phyloP scores from a whole-genome alignment of 225 moss, liverwort and hornwort genomes.

The Bryum argenteum region DNA sequence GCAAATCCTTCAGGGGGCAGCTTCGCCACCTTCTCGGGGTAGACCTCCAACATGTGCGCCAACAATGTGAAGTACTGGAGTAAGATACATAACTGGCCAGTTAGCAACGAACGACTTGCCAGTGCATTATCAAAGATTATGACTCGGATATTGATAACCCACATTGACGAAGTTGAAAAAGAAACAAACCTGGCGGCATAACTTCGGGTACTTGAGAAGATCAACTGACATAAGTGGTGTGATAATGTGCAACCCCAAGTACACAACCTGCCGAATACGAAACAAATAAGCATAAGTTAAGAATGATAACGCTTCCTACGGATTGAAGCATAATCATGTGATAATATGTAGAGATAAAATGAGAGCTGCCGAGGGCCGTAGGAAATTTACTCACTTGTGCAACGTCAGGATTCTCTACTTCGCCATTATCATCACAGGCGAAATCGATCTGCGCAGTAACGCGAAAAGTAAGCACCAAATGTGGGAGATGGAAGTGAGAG shows the following conservation, averaged over 20 bases:
- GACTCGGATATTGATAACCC: neutral
- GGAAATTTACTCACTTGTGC: slow-evolving; percentile 78
- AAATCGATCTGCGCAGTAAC: slow-evolving; percentile 83
- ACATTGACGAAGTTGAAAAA: slow-evolving; percentile 9
- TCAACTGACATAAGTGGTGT: slow-evolving; percentile 97
- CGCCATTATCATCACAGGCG: slow-evolving; percentile 83
- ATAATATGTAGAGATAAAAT: neutral
- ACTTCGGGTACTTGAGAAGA: slow-evolving; percentile 92
- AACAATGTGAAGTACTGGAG: slow-evolving; percentile 94
- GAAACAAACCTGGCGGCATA: slow-evolving; percentile 89
- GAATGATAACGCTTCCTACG: slow-evolving; percentile 1
- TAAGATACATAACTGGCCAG: slow-evolving; percentile 14
- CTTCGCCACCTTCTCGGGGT: slow-evolving; percentile 98
- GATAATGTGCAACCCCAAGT: slow-evolving; percentile 95
- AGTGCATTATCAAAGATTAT: slow-evolving; percentile 10
- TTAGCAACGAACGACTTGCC: slow-evolving; percentile 26
- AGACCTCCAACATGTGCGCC: slow-evolving; percentile 99
- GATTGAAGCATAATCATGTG: slow-evolving; percentile 3
- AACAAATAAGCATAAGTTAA: slow-evolving; percentile 6
- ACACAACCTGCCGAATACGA: slow-evolving; percentile 74
- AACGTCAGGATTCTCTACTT: slow-evolving; percentile 98
- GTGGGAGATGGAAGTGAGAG: slow-evolving; percentile 5
- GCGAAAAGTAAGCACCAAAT: slow-evolving; percentile 28
- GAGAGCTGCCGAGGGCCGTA: slow-evolving; percentile 12
- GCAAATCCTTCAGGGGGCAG: slow-evolving; percentile 86